Conservation (phyloP, 164 flowering plant genomes). For the Tetrastigma voinierianum region DNA sequence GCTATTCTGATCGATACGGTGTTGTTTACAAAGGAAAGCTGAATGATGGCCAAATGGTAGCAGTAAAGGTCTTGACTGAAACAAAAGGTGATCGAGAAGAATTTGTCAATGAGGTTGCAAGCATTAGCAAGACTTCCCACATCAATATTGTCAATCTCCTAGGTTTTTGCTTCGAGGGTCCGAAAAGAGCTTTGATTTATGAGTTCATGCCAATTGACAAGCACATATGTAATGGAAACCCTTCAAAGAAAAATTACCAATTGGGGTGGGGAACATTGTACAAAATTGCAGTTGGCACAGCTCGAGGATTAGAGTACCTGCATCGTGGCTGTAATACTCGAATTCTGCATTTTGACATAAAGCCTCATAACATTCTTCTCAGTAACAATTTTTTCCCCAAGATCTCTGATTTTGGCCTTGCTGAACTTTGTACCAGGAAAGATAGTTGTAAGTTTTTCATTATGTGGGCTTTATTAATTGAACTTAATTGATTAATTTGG, state of each 20-base stretch:
- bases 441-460: too few species aligned
- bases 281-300: slow-evolving; percentile 36
- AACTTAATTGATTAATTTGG: too few species aligned
- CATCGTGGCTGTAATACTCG: slow-evolving; percentile 45
- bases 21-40: slow-evolving; percentile 10
- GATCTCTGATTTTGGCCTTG: slow-evolving; percentile 44
- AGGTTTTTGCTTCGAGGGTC: slow-evolving; percentile 12
- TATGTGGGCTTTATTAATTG: too few species aligned
- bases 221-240: slow-evolving; percentile 11
- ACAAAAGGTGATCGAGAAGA: slow-evolving; percentile 4
- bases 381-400: slow-evolving; percentile 39
- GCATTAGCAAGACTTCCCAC: slow-evolving; percentile 11
- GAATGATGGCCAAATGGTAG: slow-evolving; percentile 4
- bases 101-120: slow-evolving; percentile 6
- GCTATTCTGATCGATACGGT: slow-evolving; percentile 19
- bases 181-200: slow-evolving; percentile 6
- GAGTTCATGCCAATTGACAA: slow-evolving; percentile 16
- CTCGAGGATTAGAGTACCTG: slow-evolving; percentile 44
- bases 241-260: background rate
- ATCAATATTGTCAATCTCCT: background rate
- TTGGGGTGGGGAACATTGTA: slow-evolving; percentile 28
- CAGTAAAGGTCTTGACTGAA: slow-evolving; percentile 5
- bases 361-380: slow-evolving; percentile 44
- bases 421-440: slow-evolving; percentile 28
- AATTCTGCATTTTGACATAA: slow-evolving; percentile 47